Evolutionary conservation across 768 basidiomycete species (phyloP).

Genomic region (Filobasidium wieringae): DNA sequence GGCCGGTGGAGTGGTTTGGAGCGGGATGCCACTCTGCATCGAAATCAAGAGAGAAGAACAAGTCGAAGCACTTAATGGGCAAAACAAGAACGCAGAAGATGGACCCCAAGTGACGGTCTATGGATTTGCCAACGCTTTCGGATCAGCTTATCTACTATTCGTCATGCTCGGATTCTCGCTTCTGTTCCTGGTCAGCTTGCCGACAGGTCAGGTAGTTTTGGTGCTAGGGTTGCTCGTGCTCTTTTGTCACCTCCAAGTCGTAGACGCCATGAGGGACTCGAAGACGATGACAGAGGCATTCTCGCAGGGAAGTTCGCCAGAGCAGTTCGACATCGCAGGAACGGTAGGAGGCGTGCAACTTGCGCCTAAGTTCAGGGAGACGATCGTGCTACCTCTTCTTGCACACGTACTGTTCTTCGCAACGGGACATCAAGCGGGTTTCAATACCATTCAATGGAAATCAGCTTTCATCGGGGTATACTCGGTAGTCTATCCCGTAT

Average conservation of each 20-base stretch:
- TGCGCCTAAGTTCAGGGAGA: slow-evolving; percentile 50
- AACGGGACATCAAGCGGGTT: slow-evolving; percentile 83
- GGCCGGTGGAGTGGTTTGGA: slow-evolving; percentile 58
- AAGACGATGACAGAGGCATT: slow-evolving; percentile 28
- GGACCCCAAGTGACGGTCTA: slow-evolving; percentile 45
- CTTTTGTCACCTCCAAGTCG: slow-evolving; percentile 64
- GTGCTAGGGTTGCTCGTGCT: slow-evolving; percentile 54
- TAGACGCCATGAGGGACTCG: slow-evolving; percentile 71
- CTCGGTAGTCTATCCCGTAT: slow-evolving; percentile 57
- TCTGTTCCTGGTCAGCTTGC: slow-evolving; percentile 55
- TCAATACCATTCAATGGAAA: slow-evolving; percentile 92
- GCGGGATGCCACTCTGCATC: slow-evolving; percentile 60
- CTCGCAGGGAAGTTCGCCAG: slow-evolving; percentile 40
- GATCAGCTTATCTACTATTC: slow-evolving; percentile 74
- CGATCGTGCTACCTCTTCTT: slow-evolving; percentile 62
- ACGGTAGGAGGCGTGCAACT: slow-evolving; percentile 40
- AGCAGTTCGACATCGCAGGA: slow-evolving; percentile 46
- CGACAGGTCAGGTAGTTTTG: slow-evolving; percentile 70
- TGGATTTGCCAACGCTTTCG: slow-evolving; percentile 82
- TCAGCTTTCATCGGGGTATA: slow-evolving; percentile 70
- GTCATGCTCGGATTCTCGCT: slow-evolving; percentile 56
- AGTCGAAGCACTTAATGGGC: slow-evolving; percentile 6
- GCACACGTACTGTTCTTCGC: slow-evolving; percentile 66
- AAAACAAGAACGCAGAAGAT: slow-evolving; percentile 31
- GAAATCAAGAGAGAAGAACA: slow-evolving; percentile 44